Percentiles rank a stretch among this genome's conserved stretches.
Evolutionary conservation across 352 stramenopile species (phyloP).

Genomic region (Pythium periplocum): DNA sequence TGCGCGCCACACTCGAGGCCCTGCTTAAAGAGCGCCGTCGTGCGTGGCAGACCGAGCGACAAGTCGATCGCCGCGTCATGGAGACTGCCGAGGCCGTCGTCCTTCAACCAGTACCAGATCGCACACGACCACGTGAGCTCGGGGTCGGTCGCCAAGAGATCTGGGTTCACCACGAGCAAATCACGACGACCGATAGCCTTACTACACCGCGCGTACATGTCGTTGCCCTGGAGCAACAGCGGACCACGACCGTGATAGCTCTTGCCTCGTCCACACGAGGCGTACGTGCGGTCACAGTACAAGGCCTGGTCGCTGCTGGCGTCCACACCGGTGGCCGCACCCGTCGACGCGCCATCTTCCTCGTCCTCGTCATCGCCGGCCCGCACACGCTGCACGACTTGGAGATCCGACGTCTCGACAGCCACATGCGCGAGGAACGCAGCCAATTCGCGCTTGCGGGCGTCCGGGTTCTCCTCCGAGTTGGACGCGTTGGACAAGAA

Average conservation of each 20-base stretch:
- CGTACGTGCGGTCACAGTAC: background rate
- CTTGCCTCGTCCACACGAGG: slow-evolving; percentile 6
- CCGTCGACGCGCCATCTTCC: too few relatives aligned
- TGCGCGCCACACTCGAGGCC: background rate
- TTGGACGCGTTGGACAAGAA: slow-evolving; percentile 1
- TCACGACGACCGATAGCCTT: slow-evolving; percentile 1
- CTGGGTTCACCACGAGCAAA: background rate
- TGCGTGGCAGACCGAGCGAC: background rate
- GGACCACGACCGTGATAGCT: slow-evolving; percentile 10
- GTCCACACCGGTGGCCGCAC: background rate
- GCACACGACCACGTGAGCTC: slow-evolving; percentile 6
- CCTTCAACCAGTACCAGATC: slow-evolving; percentile 10
- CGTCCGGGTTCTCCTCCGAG: too few relatives aligned
- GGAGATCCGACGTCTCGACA: slow-evolving; percentile 1
- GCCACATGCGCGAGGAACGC: slow-evolving; percentile 11
- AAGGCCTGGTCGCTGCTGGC: background rate
- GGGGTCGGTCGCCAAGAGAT: slow-evolving; percentile 3
- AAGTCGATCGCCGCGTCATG: background rate
- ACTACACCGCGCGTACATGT: slow-evolving; percentile 11
- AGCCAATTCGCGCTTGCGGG: slow-evolving; percentile 9
- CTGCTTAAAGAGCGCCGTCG: background rate
- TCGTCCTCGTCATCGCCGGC: background rate
- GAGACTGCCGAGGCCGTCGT: background rate
- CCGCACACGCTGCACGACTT: background rate
- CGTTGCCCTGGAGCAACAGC: slow-evolving; percentile 9